A percentile compares a stretch with the other conserved stretches of the same genome.
Conservation (phyloP, 306 rosid genomes). For the Sicyos edulis region DNA sequence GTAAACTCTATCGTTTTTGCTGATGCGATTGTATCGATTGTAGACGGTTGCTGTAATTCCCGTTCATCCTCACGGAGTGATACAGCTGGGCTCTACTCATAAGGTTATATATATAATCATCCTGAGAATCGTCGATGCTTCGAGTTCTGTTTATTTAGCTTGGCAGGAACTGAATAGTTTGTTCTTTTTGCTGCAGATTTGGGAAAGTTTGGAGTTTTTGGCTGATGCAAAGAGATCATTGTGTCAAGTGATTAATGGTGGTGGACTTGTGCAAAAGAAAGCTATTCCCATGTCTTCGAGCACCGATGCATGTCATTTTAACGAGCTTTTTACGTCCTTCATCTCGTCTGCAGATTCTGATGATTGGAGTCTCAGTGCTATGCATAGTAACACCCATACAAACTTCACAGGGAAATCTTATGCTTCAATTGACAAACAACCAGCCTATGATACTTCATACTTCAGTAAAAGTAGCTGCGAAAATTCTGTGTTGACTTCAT, state of each 20-base stretch:
- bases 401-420: conserved; percentile 26
- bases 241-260: conserved; percentile 29
- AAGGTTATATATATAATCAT: conserved; percentile 39
- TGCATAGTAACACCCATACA: conserved; percentile 22
- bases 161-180: neutral
- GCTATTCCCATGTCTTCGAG: conserved; percentile 30
- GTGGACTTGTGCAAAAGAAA: conserved; percentile 18
- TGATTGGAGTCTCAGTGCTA: conserved; percentile 28
- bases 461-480: conserved; percentile 33
- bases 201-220: conserved; percentile 42
- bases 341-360: conserved; percentile 38
- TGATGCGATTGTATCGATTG: neutral
- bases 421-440: conserved; percentile 20
- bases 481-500: conserved; percentile 41
- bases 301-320: conserved; percentile 33
- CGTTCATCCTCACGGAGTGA: conserved; percentile 51
- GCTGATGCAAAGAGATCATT: conserved; percentile 48
- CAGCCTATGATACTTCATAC: neutral
- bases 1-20: neutral
- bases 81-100: conserved; percentile 65
- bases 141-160: neutral
- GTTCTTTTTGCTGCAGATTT: conserved; percentile 41
- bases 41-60: conserved; percentile 68
- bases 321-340: conserved; percentile 45
- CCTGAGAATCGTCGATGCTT: neutral